phyloP scores from a whole-genome alignment of 768 basidiomycete species.

The Auricularia auricula-judae region DNA sequence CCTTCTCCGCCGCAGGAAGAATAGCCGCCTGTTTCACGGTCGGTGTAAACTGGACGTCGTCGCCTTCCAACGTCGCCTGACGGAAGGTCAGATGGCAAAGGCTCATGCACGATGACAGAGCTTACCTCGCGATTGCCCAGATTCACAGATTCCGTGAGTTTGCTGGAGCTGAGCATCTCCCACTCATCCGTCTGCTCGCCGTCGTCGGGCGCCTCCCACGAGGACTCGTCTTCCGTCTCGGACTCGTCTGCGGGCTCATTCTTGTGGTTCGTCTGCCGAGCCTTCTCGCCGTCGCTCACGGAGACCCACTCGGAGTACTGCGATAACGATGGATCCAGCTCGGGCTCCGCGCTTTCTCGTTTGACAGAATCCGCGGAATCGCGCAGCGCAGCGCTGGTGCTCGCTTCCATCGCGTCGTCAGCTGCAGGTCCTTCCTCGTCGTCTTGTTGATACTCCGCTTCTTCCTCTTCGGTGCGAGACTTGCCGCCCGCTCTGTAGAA shows the following conservation, averaged over 20 bases:
- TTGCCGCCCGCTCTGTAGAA: slow-evolving; percentile 35
- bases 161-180: neutral
- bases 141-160: neutral
- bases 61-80: neutral
- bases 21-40: too few species aligned
- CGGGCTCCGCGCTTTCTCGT: slow-evolving; percentile 10
- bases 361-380: slow-evolving; percentile 9
- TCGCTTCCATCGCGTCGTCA: slow-evolving; percentile 3
- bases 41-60: neutral
- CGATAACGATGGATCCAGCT: slow-evolving; percentile 37
- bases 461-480: slow-evolving; percentile 13
- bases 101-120: neutral
- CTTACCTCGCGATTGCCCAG: neutral
- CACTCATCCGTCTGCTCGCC: slow-evolving; percentile 30
- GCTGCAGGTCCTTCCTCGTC: slow-evolving; percentile 5
- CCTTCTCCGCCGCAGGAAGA: neutral
- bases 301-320: slow-evolving; percentile 17
- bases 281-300: slow-evolving; percentile 30
- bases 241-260: slow-evolving; percentile 34
- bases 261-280: slow-evolving; percentile 15
- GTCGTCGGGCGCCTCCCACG: slow-evolving; percentile 37
- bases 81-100: neutral
- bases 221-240: slow-evolving; percentile 52
- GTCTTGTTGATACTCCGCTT: slow-evolving; percentile 9
- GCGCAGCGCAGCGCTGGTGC: too few species aligned